These are phyloP conservation scores for Theileria annulata DNA, from an alignment of 169 alveolate species.

Conservation along the genomic window DNA sequence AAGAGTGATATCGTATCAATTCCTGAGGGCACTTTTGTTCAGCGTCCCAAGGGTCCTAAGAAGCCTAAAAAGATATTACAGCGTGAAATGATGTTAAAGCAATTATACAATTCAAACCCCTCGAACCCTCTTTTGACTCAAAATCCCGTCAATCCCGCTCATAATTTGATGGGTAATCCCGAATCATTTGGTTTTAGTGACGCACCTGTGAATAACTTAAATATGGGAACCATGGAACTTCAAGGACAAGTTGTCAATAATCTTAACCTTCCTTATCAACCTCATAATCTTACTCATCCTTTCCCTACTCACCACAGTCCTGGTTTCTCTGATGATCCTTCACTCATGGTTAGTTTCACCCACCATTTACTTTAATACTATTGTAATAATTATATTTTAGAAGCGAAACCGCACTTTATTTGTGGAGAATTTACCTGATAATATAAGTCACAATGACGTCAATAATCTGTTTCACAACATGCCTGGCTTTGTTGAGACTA, in stretches of 20 bases:
- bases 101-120: slow-evolving; percentile 31
- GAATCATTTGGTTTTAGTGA: no score
- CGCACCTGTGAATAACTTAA: no score
- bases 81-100: slow-evolving; percentile 71
- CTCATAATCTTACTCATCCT: no score
- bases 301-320: no score
- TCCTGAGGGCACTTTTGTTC: slow-evolving; percentile 77
- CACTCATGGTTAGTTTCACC: not conserved
- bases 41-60: slow-evolving; percentile 78
- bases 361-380: not conserved
- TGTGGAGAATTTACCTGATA: slow-evolving; percentile 81
- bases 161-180: no score
- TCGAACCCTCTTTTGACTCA: not conserved
- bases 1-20: slow-evolving; percentile 79
- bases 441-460: slow-evolving; percentile 66
- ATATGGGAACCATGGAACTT: no score
- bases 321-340: not conserved
- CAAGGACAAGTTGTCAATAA: slow-evolving; percentile 1
- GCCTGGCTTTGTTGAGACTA: slow-evolving; percentile 78
- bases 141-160: no score
- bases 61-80: slow-evolving; percentile 79
- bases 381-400: slow-evolving; percentile 18
- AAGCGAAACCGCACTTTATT: slow-evolving; percentile 71
- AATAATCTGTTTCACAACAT: slow-evolving; percentile 64
- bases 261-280: no score